Conservation (phyloP, 208 protist genomes). For the Trypanosoma boissoni region DNA sequence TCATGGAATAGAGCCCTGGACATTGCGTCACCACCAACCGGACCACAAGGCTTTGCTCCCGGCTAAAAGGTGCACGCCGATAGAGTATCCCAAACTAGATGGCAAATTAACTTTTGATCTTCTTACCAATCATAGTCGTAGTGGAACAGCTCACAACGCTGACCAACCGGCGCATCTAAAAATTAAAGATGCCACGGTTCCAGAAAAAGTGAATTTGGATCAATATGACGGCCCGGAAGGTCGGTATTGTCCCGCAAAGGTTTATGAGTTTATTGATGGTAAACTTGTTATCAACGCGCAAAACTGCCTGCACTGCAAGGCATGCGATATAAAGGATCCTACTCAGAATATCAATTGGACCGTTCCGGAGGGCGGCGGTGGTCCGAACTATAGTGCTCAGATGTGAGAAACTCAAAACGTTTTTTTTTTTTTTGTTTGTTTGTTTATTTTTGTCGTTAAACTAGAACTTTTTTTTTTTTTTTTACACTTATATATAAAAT, state of each 20-base stretch:
- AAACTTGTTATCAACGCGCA: conserved; percentile 97
- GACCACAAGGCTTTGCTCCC: conserved; percentile 81
- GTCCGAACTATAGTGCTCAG: conserved; percentile 79
- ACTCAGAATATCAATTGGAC: conserved; percentile 97
- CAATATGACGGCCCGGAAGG: conserved; percentile 91
- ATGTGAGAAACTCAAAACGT: conserved; percentile 53
- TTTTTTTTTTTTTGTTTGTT: conserved; percentile 13
- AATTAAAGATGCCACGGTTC: conserved; percentile 64
- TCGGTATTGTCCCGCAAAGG: conserved; percentile 96
- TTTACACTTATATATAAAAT: no score
- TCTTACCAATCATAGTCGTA: conserved; percentile 93
- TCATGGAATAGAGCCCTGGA: conserved; percentile 89
- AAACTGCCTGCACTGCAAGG: conserved; percentile 99
- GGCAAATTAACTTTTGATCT: conserved; percentile 96
- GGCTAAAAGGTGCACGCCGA: conserved; percentile 67
- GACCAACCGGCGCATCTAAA: conserved; percentile 96
- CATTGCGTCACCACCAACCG: conserved; percentile 65
- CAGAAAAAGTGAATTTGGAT: conserved; percentile 85
- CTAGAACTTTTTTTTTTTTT: conserved; percentile 1
- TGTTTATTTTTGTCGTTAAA: conserved; percentile 2
- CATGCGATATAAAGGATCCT: conserved; percentile 98
- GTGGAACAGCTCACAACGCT: conserved; percentile 95
- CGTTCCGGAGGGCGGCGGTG: conserved; percentile 92
- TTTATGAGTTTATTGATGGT: conserved; percentile 94
- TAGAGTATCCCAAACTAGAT: conserved; percentile 98